Conservation (phyloP, 2,329 filamentous ascomycete genomes). For the Ceratocystis eucalypticola region DNA sequence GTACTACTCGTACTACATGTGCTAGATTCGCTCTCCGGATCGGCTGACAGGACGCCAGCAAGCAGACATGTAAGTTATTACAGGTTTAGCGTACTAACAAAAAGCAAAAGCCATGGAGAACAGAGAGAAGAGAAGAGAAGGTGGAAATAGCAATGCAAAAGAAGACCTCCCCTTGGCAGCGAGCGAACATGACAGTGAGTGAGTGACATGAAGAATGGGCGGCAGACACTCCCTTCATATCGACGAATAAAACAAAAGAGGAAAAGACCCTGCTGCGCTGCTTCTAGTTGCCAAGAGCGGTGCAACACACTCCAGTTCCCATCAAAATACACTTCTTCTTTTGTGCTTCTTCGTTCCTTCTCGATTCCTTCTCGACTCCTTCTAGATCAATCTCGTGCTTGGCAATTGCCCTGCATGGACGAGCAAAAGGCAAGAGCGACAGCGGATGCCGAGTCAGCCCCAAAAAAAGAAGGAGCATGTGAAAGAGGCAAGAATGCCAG, state of each 20-base stretch:
- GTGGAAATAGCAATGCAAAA: neutral
- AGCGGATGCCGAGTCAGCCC: neutral
- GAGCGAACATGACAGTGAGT: neutral
- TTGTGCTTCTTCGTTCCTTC: neutral
- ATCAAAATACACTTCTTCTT: neutral
- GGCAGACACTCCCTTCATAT: neutral
- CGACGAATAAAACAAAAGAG: neutral
- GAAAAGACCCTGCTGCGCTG: neutral
- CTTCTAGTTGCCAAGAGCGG: neutral
- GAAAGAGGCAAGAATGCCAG: neutral
- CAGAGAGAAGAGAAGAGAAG: no score
- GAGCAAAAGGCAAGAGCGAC: neutral
- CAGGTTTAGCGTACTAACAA: neutral
- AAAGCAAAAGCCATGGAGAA: neutral
- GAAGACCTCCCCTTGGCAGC: neutral
- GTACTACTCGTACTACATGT: no score
- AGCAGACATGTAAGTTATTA: neutral
- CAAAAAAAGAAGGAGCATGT: neutral
- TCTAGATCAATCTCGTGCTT: neutral
- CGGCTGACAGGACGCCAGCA: neutral
- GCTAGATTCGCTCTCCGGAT: neutral
- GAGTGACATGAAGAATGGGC: neutral
- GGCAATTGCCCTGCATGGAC: neutral
- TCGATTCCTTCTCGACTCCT: neutral
- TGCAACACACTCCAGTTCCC: neutral